Conservation (phyloP, 441 rosid genomes). For the Rhodomyrtus psidioides region DNA sequence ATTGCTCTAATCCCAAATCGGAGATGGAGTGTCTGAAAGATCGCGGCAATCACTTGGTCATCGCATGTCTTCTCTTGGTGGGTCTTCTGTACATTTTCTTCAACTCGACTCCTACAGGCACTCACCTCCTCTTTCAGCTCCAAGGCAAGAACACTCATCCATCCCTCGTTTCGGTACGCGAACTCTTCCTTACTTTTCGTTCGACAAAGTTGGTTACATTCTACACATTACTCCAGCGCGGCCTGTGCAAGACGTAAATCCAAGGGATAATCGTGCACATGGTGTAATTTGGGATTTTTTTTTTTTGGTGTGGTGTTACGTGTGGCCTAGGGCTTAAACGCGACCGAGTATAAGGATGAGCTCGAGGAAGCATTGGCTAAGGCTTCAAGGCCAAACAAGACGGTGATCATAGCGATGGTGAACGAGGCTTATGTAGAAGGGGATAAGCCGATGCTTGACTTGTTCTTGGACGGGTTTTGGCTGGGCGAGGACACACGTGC, state of each 20-base stretch:
- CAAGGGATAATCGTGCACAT: neutral
- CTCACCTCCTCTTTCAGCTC: neutral
- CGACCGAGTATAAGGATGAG: neutral
- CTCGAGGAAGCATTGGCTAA: constrained; percentile 19
- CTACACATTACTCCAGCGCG: neutral
- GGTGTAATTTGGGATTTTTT: neutral
- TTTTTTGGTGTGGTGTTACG: neutral
- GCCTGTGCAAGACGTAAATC: neutral
- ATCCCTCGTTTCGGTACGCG: neutral
- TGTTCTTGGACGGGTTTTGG: constrained; percentile 42
- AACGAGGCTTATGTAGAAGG: constrained; percentile 42
- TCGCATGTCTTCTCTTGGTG: neutral
- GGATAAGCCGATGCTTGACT: constrained; percentile 30
- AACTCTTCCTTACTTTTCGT: neutral
- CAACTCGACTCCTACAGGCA: neutral
- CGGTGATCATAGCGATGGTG: constrained; percentile 34
- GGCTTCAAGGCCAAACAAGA: constrained; percentile 25
- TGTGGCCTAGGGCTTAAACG: neutral
- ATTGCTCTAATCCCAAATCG: neutral
- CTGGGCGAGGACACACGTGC: constrained; percentile 25
- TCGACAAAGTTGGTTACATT: neutral
- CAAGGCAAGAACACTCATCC: neutral
- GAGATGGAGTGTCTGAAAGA: neutral
- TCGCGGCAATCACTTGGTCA: neutral
- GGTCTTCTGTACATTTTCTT: neutral